Conservation (phyloP, 2,329 filamentous ascomycete species). For the Aspergillus sp. region DNA sequence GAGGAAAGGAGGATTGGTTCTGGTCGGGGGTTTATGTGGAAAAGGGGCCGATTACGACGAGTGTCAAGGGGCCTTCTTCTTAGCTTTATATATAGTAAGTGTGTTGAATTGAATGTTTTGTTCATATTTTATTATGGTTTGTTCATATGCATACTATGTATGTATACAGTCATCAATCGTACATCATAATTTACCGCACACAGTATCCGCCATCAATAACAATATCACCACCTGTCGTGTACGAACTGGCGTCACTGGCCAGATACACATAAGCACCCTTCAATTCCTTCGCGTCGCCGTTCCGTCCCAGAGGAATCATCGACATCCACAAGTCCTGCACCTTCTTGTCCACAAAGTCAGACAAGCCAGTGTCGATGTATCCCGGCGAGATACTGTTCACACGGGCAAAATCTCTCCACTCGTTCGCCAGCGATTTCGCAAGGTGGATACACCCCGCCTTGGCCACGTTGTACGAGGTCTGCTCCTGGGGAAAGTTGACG, state of each 20-base stretch:
- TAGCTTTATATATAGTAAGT: not conserved
- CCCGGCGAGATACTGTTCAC: conserved; percentile 65
- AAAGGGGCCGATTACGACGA: conserved; percentile 45
- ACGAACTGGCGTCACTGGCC: conserved; percentile 44
- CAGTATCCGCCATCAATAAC: conserved; percentile 48
- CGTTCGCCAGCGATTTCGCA: conserved; percentile 60
- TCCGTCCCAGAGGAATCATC: conserved; percentile 58
- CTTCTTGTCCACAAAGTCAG: conserved; percentile 59
- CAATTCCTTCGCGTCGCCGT: conserved; percentile 61
- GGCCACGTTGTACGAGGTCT: conserved; percentile 61
- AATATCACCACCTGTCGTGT: conserved; percentile 46
- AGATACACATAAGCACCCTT: conserved; percentile 56
- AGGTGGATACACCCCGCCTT: conserved; percentile 65
- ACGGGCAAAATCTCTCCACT: conserved; percentile 65
- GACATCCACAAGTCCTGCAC: conserved; percentile 54
- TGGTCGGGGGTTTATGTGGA: conserved; percentile 70
- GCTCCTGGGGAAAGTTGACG: conserved; percentile 58
- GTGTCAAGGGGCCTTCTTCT: not conserved
- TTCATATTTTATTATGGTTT: too few relatives aligned
- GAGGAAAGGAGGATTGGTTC: conserved; percentile 61
- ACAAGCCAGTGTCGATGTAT: conserved; percentile 64
- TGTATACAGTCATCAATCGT: conserved; percentile 8
- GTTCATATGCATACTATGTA: too few relatives aligned
- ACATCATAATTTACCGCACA: conserved; percentile 26
- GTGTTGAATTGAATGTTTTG: not conserved